A percentile compares a stretch with the other conserved stretches of the same genome.
phyloP scores from a whole-genome alignment of 306 rosid species.

The Casuarina equisetifolia region DNA sequence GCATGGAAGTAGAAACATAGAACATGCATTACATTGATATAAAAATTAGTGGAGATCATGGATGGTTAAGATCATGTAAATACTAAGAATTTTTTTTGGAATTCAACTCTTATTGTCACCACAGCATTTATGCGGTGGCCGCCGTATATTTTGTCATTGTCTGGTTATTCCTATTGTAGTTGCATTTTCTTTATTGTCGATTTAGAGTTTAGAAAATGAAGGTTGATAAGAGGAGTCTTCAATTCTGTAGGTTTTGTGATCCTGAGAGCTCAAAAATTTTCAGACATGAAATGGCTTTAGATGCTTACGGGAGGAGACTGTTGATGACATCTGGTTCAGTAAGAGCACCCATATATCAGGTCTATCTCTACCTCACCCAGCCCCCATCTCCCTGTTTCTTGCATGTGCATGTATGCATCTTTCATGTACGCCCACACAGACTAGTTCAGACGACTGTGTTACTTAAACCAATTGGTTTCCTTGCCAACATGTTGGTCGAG shows the following conservation, averaged over 20 bases:
- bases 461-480: slow-evolving; percentile 5
- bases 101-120: not conserved
- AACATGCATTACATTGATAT: too few relatives aligned
- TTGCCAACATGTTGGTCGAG: not conserved
- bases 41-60: not conserved
- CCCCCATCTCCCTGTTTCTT: not conserved
- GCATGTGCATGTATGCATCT: not conserved
- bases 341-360: slow-evolving; percentile 95
- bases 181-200: not conserved
- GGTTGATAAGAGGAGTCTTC: not conserved
- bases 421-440: not conserved
- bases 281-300: slow-evolving; percentile 96
- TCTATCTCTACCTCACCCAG: slow-evolving; percentile 18
- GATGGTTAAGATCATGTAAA: not conserved
- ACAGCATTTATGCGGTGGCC: not conserved
- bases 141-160: not conserved
- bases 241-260: slow-evolving; percentile 58
- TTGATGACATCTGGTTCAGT: slow-evolving; percentile 72
- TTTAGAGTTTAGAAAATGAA: not conserved
- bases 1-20: too few relatives aligned
- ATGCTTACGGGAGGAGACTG: slow-evolving; percentile 80
- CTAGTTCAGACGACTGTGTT: not conserved
- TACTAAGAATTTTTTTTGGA: not conserved
- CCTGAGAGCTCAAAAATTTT: slow-evolving; percentile 52
- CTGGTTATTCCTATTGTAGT: not conserved